A percentile compares a stretch with the other conserved stretches of the same genome.
Evolutionary conservation across 208 protist genomes (phyloP).

Genomic region (Trypanosoma conorhini): DNA sequence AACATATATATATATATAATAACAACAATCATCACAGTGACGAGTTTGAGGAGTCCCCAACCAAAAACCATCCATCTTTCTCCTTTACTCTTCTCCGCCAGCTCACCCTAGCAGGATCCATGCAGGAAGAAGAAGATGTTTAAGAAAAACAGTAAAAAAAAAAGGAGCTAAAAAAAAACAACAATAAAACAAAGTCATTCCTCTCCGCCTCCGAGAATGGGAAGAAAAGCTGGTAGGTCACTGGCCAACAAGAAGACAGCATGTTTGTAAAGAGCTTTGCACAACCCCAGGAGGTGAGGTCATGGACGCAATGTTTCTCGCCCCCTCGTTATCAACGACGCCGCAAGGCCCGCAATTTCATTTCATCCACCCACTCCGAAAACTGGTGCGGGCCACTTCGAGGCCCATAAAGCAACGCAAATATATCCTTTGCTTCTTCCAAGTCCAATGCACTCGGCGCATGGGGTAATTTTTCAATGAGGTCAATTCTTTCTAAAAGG

Average conservation of each 20-base stretch:
- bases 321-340: background rate
- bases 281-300: background rate
- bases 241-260: background rate
- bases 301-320: background rate
- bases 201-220: background rate
- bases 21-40: conserved; percentile 4
- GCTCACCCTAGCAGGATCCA: no score
- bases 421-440: conserved; percentile 42
- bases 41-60: background rate
- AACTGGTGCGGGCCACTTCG: conserved; percentile 41
- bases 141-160: conserved; percentile 12
- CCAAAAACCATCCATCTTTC: no score
- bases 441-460: conserved; percentile 31
- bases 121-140: background rate
- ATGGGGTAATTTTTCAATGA: conserved; percentile 29
- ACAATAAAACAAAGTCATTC: background rate
- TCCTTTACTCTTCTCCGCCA: background rate
- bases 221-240: background rate
- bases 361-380: conserved; percentile 55
- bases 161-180: conserved; percentile 8
- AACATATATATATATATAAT: no score
- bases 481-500: conserved; percentile 43
- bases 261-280: background rate
- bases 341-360: conserved; percentile 38
- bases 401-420: conserved; percentile 51